phyloP scores from a whole-genome alignment of 352 stramenopile genomes.

The Phytopythium boreale region DNA sequence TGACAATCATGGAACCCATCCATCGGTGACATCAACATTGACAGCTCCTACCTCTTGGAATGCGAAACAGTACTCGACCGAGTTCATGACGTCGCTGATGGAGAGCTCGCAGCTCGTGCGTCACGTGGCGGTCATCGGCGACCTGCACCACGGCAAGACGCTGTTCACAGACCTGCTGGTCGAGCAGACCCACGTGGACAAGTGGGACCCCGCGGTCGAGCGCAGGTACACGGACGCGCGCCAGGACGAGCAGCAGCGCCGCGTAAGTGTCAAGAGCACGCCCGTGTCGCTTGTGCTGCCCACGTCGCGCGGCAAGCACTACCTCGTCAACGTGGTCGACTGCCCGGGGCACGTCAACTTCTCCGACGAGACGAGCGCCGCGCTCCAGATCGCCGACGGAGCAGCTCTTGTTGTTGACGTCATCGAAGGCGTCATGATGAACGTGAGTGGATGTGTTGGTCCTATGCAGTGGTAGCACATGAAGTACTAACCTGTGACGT shows the following conservation, averaged over 20 bases:
- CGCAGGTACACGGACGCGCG: conserved; percentile 95
- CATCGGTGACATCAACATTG: neutral
- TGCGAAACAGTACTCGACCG: conserved; percentile 63
- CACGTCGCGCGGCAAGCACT: conserved; percentile 94
- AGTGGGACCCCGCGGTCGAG: conserved; percentile 78
- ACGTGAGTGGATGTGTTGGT: conserved; percentile 32
- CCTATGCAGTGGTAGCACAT: too few relatives aligned
- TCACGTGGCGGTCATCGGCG: conserved; percentile 95
- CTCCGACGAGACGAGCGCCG: conserved; percentile 93
- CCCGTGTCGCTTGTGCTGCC: conserved; percentile 95
- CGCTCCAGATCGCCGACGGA: conserved; percentile 93
- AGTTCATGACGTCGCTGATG: conserved; percentile 90
- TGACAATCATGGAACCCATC: neutral
- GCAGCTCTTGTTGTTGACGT: conserved; percentile 96
- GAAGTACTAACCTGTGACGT: conserved; percentile 3
- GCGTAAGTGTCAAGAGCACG: conserved; percentile 96
- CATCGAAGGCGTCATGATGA: conserved; percentile 98
- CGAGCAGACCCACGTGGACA: conserved; percentile 84
- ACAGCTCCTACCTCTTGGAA: neutral
- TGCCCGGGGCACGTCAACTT: conserved; percentile 98
- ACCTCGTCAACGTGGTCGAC: conserved; percentile 96
- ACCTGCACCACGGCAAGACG: conserved; percentile 97
- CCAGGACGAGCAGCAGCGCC: conserved; percentile 96
- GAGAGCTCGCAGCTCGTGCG: conserved; percentile 88
- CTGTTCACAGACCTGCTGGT: conserved; percentile 91